A percentile compares a stretch with the other conserved stretches of the same genome.
Conservation (phyloP, 805 yeast species). For the Candida nanaspora region DNA sequence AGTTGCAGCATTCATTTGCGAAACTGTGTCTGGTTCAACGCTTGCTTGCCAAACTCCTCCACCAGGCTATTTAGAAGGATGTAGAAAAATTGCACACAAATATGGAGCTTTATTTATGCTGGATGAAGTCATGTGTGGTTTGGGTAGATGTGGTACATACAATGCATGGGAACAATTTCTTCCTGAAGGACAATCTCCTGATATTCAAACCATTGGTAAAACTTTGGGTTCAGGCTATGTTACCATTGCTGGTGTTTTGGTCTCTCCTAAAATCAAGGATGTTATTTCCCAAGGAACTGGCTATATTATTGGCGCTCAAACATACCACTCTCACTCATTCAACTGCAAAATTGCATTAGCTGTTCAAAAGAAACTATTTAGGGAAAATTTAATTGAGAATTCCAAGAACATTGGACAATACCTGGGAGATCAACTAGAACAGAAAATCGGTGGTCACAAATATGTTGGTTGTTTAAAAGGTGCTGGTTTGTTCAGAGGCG, state of each 20-base stretch:
- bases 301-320: slow-evolving; percentile 38
- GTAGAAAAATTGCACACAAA: slow-evolving; percentile 39
- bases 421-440: slow-evolving; percentile 29
- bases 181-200: slow-evolving; percentile 33
- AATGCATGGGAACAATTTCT: slow-evolving; percentile 40
- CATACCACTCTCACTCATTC: slow-evolving; percentile 43
- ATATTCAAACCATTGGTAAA: slow-evolving; percentile 43
- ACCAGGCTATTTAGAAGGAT: slow-evolving; percentile 38
- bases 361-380: slow-evolving; percentile 36
- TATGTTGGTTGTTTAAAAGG: slow-evolving; percentile 49
- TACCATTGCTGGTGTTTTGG: slow-evolving; percentile 41
- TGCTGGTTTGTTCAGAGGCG: slow-evolving; percentile 46
- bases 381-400: slow-evolving; percentile 30
- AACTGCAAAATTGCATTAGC: slow-evolving; percentile 40
- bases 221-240: slow-evolving; percentile 45
- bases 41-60: slow-evolving; percentile 37
- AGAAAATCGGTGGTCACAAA: slow-evolving; percentile 22
- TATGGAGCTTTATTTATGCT: slow-evolving; percentile 40
- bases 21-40: slow-evolving; percentile 41
- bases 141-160: slow-evolving; percentile 42
- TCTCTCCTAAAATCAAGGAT: slow-evolving; percentile 34
- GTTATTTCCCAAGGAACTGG: slow-evolving; percentile 35
- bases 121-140: slow-evolving; percentile 53
- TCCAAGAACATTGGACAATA: slow-evolving; percentile 35
- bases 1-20: slow-evolving; percentile 34